phyloP scores from a whole-genome alignment of 2,329 filamentous ascomycete species.

The Penicillium sp. region DNA sequence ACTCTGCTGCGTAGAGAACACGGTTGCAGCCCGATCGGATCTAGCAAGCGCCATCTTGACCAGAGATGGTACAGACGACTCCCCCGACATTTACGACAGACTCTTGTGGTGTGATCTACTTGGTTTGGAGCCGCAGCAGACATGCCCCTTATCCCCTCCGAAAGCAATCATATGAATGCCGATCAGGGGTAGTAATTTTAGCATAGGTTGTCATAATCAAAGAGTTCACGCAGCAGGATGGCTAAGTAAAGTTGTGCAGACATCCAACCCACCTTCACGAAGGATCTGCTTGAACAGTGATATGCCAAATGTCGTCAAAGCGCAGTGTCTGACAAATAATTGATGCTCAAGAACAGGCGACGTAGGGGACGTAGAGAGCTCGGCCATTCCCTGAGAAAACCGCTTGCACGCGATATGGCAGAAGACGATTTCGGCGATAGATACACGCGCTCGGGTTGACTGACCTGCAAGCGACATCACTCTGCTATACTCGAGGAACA shows the following conservation, averaged over 20 bases:
- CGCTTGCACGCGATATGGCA: neutral
- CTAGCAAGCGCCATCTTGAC: neutral
- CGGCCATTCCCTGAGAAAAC: neutral
- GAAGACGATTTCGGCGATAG: neutral
- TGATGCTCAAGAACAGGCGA: too few species aligned
- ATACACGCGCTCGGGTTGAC: too few species aligned
- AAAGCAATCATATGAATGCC: neutral
- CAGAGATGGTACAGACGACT: neutral
- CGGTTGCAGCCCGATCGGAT: neutral
- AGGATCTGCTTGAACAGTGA: too few species aligned
- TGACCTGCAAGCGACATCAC: too few species aligned
- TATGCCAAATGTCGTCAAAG: too few species aligned
- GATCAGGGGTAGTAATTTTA: neutral
- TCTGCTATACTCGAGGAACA: too few species aligned
- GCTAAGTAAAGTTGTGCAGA: too few species aligned
- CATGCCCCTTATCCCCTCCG: neutral
- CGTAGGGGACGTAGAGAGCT: neutral
- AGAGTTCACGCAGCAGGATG: too few species aligned
- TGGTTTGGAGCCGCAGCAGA: neutral
- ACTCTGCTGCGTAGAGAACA: too few species aligned
- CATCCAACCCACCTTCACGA: too few species aligned
- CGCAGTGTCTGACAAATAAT: too few species aligned
- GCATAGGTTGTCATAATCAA: too few species aligned
- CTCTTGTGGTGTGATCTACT: neutral
- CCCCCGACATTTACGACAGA: neutral